Evolutionary conservation across 768 basidiomycete genomes (phyloP), one percentile per base, ranked within the genome.

Genomic region (Mycena rebaudengoi): DNA sequence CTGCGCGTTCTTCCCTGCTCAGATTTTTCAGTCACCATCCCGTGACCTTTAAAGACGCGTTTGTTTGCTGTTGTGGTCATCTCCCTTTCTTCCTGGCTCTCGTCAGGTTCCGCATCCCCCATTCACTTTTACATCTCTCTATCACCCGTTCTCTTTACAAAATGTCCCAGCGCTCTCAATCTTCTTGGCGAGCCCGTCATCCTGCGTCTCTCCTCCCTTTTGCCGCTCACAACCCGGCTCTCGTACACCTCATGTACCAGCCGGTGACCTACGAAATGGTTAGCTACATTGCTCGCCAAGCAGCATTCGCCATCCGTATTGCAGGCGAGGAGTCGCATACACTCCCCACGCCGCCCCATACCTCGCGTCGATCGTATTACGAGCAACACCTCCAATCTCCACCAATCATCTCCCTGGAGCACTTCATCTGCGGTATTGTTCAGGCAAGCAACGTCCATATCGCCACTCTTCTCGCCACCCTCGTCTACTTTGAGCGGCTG

Each of bases 401-500:
- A 20, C 51, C 45, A 6, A 66, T 82, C 50, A 88, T 94, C 33
- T 84, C 89, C 35, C 82, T 99, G 50, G 87, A 92, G 69, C 85
- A 90, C 55, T 99, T 98, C 76, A 96, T 99, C 74, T 78, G 85
- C 56, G 87, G 88, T 71, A 83, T 99, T 55, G 89, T 95, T 65
- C 82, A 88, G 64, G 84, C 85, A 73, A 92, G 92, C 40, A 93
- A 95, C 71, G 95, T 98, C 48, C 94, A 95, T 75, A 93, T 94
- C 7, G 84, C 94, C 26, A 98, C 96, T 21, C 84, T 99, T 55
- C 88, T 98, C 52, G 88, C 93, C 32, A 98, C 96, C 30, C 84
- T 98, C 73, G 83, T 97, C 67, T 98, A 96, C 80, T 89, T 99
- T 66, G 91, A 96, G 66, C 88, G 97, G 33, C 84, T 99, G 53